phyloP scores from a whole-genome alignment of 2,329 filamentous ascomycete species.

The Elsinoe perseae region DNA sequence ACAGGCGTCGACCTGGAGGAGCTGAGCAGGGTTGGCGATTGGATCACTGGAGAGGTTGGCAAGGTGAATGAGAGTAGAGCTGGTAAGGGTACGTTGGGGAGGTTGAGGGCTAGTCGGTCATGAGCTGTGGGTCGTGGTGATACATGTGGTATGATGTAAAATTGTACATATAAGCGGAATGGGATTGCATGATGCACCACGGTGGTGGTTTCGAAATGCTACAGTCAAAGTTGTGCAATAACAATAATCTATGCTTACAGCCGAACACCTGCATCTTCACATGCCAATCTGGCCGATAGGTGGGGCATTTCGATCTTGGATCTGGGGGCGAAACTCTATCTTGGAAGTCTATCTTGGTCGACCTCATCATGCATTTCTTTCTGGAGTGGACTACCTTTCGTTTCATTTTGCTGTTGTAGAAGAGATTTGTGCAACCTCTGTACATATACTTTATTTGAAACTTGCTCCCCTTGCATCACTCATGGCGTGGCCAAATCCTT shows the following conservation, averaged over 20 bases:
- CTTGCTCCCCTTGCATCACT: background rate
- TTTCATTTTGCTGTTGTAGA: background rate
- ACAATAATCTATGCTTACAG: background rate
- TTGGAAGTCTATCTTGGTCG: conserved; percentile 9
- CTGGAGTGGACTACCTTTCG: background rate
- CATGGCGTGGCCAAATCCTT: conserved; percentile 40
- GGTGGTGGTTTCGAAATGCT: too few relatives aligned
- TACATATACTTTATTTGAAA: background rate
- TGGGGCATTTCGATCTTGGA: conserved; percentile 2
- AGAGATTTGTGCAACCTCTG: background rate
- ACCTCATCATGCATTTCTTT: conserved; percentile 5
- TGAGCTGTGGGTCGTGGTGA: background rate
- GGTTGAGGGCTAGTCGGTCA: conserved; percentile 7
- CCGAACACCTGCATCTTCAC: background rate
- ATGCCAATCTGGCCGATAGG: background rate
- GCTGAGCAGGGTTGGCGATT: conserved; percentile 60
- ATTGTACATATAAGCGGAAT: too few relatives aligned
- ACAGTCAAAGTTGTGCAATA: too few relatives aligned
- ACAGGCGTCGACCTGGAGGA: conserved; percentile 65
- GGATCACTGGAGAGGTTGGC: conserved; percentile 60
- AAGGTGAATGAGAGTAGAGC: conserved; percentile 58
- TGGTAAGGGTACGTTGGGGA: conserved; percentile 49
- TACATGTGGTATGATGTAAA: background rate
- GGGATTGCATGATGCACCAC: too few relatives aligned
- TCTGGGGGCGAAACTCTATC: conserved; percentile 12